Evolutionary conservation across 140 eudicot species (phyloP).

Genomic region (Senecio squalidus): DNA sequence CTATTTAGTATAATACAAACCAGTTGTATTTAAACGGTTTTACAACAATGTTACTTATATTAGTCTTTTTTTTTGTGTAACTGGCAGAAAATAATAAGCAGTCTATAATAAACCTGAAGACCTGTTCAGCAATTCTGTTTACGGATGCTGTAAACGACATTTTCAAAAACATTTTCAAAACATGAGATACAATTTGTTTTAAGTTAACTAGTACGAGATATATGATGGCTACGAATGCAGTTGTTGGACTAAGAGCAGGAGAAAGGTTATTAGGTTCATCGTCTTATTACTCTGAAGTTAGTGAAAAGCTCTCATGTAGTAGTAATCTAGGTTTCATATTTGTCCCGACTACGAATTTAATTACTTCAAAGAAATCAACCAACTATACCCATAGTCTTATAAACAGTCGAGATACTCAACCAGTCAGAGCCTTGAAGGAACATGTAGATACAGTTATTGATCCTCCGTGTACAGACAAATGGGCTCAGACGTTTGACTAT

Average conservation of each 20-base stretch:
- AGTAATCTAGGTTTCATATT: conserved; percentile 34
- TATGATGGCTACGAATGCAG: conserved; percentile 89
- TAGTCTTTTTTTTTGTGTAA: conserved; percentile 1
- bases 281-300: conserved; percentile 61
- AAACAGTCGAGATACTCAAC: conserved; percentile 36
- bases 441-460: conserved; percentile 43
- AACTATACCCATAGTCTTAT: conserved; percentile 34
- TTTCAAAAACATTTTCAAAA: conserved; percentile 2
- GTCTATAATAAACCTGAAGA: conserved; percentile 18
- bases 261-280: conserved; percentile 58
- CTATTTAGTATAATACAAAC: no score
- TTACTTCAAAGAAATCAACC: conserved; percentile 47
- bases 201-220: conserved; percentile 8
- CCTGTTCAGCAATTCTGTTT: conserved; percentile 10
- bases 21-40: no score
- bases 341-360: conserved; percentile 33
- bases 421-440: conserved; percentile 65
- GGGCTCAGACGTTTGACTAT: conserved; percentile 39
- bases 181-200: conserved; percentile 12
- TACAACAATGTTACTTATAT: no score
- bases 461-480: conserved; percentile 38
- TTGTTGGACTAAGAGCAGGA: conserved; percentile 81
- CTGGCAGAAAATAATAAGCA: conserved; percentile 12
- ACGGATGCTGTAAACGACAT: conserved; percentile 20
- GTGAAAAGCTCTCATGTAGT: conserved; percentile 55